Conservation (phyloP, 2,329 filamentous ascomycete species). For the Fusarium tjaetaba region DNA sequence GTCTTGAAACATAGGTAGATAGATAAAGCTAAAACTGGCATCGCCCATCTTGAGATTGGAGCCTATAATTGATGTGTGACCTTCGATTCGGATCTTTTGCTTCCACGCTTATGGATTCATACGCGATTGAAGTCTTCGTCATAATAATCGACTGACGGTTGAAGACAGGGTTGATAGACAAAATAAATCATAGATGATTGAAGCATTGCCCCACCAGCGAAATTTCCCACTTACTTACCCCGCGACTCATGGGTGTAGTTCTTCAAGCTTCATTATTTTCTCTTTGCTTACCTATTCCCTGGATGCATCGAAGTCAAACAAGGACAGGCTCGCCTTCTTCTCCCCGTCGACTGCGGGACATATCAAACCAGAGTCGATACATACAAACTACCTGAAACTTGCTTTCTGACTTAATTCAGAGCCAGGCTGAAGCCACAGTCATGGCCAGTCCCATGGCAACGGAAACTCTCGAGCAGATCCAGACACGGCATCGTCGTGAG, state of each 20-base stretch:
- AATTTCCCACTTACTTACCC: slow-evolving; percentile 29
- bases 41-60: neutral
- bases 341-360: neutral
- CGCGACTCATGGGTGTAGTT: slow-evolving; percentile 14
- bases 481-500: slow-evolving; percentile 86
- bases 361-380: neutral
- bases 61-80: neutral
- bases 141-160: neutral
- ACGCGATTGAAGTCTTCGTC: neutral
- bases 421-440: neutral
- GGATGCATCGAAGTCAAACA: neutral
- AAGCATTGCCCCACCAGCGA: slow-evolving; percentile 17
- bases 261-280: neutral
- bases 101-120: neutral
- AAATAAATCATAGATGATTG: slow-evolving; percentile 13
- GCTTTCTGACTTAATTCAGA: neutral
- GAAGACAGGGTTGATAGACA: neutral
- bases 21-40: slow-evolving; percentile 10
- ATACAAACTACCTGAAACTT: neutral
- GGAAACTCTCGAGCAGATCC: slow-evolving; percentile 77
- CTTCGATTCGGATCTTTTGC: neutral
- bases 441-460: slow-evolving; percentile 42
- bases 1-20: slow-evolving; percentile 4
- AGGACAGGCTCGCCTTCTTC: neutral
- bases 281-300: neutral